Conservation (phyloP, 345 rosid species). For the Aethionema arabicum region DNA sequence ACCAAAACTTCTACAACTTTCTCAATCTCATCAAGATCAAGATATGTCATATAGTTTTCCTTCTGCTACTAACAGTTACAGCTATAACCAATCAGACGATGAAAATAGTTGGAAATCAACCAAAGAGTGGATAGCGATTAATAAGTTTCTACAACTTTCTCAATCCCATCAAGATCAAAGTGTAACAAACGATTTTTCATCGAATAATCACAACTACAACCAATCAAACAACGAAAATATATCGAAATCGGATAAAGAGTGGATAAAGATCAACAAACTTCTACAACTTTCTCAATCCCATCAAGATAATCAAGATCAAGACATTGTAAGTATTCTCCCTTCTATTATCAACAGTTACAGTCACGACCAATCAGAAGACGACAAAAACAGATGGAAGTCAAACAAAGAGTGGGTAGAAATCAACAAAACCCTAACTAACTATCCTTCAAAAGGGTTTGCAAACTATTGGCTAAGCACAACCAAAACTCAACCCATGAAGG, state of each 20-base stretch:
- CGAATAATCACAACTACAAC: not conserved
- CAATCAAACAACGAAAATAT: not conserved
- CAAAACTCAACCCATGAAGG: conserved; percentile 72
- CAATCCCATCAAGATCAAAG: conserved; percentile 1
- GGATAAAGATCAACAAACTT: not conserved
- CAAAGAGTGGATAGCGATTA: not conserved
- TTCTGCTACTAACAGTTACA: not conserved
- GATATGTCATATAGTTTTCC: too few species aligned
- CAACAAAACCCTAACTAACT: conserved; percentile 37
- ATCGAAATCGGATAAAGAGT: not conserved
- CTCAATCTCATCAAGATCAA: conserved; percentile 14
- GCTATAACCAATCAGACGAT: not conserved
- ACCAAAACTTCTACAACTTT: conserved; percentile 39
- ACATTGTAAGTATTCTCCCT: conserved; percentile 16
- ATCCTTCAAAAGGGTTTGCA: conserved; percentile 43
- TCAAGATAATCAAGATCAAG: too few species aligned
- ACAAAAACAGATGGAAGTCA: conserved; percentile 14
- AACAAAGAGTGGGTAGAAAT: conserved; percentile 50
- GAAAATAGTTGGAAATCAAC: not conserved
- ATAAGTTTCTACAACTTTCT: conserved; percentile 15
- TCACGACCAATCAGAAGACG: conserved; percentile 26
- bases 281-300: conserved; percentile 27
- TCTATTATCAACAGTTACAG: conserved; percentile 29
- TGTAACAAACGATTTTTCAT: too few species aligned
- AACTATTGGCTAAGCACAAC: conserved; percentile 60